Base-by-base conservation (phyloP, 139 green algal genomes). In the Picochlorum sp. region DNA sequence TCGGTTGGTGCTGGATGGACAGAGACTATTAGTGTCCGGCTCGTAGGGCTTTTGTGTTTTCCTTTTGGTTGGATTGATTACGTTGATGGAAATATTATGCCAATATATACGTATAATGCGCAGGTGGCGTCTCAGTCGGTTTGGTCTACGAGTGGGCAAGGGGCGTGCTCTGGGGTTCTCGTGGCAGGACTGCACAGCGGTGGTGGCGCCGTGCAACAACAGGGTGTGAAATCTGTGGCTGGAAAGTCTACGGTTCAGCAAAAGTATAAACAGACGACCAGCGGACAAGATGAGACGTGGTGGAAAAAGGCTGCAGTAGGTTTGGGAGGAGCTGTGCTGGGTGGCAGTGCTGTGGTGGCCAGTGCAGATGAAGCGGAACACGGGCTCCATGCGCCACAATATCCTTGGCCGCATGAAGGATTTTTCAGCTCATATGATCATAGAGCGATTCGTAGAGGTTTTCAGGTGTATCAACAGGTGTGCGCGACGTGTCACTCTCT, bases 401-500 rank as follows among this genome's bases (percentile, higher is more conserved):
- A 91, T 62, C 85, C 85, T 1, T 99, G 93, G 93, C 64, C 77
- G 0, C 93, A 99, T 65, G 73, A 87, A 22, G 91, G 93, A 53
- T 72, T 86, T 26, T 89, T 97, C 64, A 81, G 80, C 50, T 80
- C 84, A 1, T 99, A 94, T 61, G 93, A 99, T 73, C 87, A 97
- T 61, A 81, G 78, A 2, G 73, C 87, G 25, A 97, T 99, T 56
- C 68, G 93, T 4, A 77, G 93, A 47, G 93, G 93, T 4, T 89
- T 94, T 68, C 85, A 96, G 72, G 84, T 92, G 83, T 36, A 49
- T 25, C 25, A 30, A 50, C 70, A 91, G 74, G 93, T 99, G 41
- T 99, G 93, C 73, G 87, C 93, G 30, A 86, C 92, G 0, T 99
- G 93, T 80, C 93, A 99, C 79, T 89, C 73, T 51, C 59, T 99